Conservation (phyloP, 179 eudicot species). For the Heliamphora pulchella region DNA sequence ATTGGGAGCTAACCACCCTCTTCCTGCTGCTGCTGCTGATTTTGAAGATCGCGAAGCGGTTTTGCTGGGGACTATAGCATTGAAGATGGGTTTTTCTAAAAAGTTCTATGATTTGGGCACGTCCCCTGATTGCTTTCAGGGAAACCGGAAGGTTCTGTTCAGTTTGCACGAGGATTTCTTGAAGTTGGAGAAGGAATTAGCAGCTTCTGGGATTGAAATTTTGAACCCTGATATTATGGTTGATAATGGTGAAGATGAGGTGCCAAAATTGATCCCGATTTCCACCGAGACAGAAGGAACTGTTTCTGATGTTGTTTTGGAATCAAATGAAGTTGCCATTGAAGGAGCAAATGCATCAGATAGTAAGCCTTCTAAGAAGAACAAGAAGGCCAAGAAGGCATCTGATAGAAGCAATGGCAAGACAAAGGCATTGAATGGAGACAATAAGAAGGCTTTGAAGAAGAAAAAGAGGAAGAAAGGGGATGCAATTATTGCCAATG, state of each 20-base stretch:
- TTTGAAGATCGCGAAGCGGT: constrained; percentile 24
- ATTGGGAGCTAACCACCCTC: constrained; percentile 20
- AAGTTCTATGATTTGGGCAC: constrained; percentile 62
- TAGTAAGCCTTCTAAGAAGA: constrained; percentile 24
- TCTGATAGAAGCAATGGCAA: constrained; percentile 24
- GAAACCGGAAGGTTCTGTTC: constrained; percentile 70
- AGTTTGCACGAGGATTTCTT: constrained; percentile 59
- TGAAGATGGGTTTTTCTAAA: constrained; percentile 45
- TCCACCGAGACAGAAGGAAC: constrained; percentile 15
- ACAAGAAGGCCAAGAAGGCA: constrained; percentile 28
- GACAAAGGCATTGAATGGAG: constrained; percentile 21
- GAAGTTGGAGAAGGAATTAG: constrained; percentile 78
- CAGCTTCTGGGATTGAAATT: constrained; percentile 41
- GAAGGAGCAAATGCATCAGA: constrained; percentile 12
- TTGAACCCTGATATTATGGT: constrained; percentile 33
- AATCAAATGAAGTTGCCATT: background rate
- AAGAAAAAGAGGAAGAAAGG: constrained; percentile 22
- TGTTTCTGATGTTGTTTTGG: constrained; percentile 9
- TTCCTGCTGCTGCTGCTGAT: constrained; percentile 15
- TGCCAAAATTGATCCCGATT: constrained; percentile 49
- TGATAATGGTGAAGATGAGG: constrained; percentile 40
- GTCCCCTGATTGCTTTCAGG: constrained; percentile 57
- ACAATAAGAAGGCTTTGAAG: background rate
- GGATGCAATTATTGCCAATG: constrained; percentile 22
- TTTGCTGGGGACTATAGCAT: constrained; percentile 46